Conservation (phyloP, 2,329 filamentous ascomycete species). For the Chaetomium sp. region DNA sequence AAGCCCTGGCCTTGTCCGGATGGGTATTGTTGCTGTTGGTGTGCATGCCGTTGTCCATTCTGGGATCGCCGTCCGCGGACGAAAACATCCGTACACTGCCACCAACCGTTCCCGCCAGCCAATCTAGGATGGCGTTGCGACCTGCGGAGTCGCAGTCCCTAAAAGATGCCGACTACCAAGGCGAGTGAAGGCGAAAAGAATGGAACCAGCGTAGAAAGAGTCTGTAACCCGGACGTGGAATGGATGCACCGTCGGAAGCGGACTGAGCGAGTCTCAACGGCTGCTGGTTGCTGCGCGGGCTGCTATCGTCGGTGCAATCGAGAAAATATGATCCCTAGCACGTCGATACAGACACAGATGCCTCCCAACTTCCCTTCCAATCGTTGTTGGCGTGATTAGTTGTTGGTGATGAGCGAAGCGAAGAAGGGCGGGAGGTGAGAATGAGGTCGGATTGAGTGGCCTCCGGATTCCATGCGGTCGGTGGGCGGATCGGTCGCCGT, state of each 20-base stretch:
- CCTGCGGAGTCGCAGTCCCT: too few relatives aligned
- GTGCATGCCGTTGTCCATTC: conserved; percentile 48
- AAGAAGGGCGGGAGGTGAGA: background rate
- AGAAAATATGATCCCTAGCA: background rate
- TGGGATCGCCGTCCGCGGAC: conserved; percentile 27
- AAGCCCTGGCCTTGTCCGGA: conserved; percentile 58
- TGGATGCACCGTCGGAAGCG: background rate
- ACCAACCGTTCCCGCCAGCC: conserved; percentile 16
- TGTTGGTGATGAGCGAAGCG: background rate
- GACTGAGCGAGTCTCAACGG: background rate
- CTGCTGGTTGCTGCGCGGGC: background rate
- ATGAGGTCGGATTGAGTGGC: background rate
- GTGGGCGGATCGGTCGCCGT: conserved; percentile 5
- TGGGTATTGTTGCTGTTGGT: conserved; percentile 56
- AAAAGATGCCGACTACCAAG: too few relatives aligned
- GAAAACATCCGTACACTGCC: conserved; percentile 21
- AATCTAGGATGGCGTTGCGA: conserved; percentile 12
- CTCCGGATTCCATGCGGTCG: conserved; percentile 7
- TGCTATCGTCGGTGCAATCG: background rate
- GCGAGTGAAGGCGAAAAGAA: too few relatives aligned
- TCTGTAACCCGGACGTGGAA: too few relatives aligned
- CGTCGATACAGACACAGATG: background rate
- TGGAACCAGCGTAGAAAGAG: too few relatives aligned
- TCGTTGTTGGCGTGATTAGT: background rate
- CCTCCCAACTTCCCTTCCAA: background rate